Evolutionary conservation across 2,329 filamentous ascomycete genomes (phyloP), one percentile per base, ranked within the genome.

Genomic region (Aspergillus sp.): DNA sequence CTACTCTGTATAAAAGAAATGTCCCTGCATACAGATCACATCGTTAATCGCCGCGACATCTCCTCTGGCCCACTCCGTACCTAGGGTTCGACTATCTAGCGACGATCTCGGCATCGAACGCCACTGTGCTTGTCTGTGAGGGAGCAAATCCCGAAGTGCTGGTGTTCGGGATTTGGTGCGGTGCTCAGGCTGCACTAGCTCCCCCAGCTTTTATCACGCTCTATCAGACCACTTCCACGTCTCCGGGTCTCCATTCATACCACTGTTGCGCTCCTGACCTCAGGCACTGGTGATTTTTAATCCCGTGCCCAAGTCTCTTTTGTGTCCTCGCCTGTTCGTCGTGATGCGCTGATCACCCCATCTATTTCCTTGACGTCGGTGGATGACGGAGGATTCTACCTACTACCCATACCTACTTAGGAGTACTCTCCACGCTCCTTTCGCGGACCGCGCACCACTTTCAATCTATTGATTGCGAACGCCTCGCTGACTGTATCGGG

Each of bases 81-180:
- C n/a, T 24, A 4, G 7, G 22, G 22, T 24, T 24, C 22, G n/a
- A n/a, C 22, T 22, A 22, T 30, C 26, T 9, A 30, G 26, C 3
- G 26, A 38, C 14, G 35, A 38, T 38, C 35, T 38, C n/a, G n/a
- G n/a, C 40, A 42, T 47, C 49, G 42, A 16, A 20, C 58, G 56
- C 58, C 54, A 58, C 55, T 47, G 50, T 53, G 45, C 47, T 52
- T 49, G 40, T 45, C 33, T 38, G 14, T 24, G 46, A 16, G 16
- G 24, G 57, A 62, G 52, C 67, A 71, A 70, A 70, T 64, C 68
- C 68, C 67, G 67, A 64, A 59, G 42, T 48, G 50, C 51, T 47
- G 57, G 52, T 50, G 50, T 49, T 65, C 68, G 68, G 68, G 68
- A 67, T 71, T 69, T 71, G 68, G 30, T 50, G 54, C 51, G 35